These are phyloP conservation scores for Thoreauomyces humboldtii DNA, from an alignment of 192 early-diverging fungal genomes.

Conservation along the genomic window DNA sequence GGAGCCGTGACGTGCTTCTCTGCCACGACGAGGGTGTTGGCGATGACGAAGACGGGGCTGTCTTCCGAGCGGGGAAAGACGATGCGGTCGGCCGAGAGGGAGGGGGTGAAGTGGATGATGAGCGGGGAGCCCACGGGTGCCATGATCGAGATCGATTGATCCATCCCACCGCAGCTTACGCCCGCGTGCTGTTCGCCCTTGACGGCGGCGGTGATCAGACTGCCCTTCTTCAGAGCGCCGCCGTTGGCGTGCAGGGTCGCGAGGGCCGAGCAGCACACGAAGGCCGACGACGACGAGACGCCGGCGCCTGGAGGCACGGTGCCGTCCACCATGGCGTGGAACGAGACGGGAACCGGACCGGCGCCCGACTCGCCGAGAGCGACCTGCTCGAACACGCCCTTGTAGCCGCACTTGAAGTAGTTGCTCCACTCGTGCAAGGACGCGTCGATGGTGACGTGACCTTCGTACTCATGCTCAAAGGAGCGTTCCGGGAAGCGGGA, in stretches of 20 bases:
- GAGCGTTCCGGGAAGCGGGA: slow-evolving; percentile 49
- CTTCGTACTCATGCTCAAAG: slow-evolving; percentile 51
- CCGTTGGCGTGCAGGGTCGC: slow-evolving; percentile 61
- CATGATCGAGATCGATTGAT: slow-evolving; percentile 87
- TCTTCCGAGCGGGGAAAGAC: slow-evolving; percentile 55
- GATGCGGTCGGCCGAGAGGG: slow-evolving; percentile 57
- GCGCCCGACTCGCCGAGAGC: slow-evolving; percentile 29
- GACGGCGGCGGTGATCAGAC: slow-evolving; percentile 74
- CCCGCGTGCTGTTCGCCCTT: slow-evolving; percentile 77
- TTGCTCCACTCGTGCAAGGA: slow-evolving; percentile 77
- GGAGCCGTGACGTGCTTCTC: slow-evolving; percentile 88
- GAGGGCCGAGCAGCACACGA: slow-evolving; percentile 75
- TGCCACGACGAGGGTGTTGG: slow-evolving; percentile 79
- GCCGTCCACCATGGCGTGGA: slow-evolving; percentile 73
- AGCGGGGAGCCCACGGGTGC: slow-evolving; percentile 64
- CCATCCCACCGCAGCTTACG: slow-evolving; percentile 77
- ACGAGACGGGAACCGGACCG: slow-evolving; percentile 44
- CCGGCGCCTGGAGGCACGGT: slow-evolving; percentile 80
- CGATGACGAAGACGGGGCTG: slow-evolving; percentile 76
- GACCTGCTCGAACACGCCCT: slow-evolving; percentile 62
- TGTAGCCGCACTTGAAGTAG: slow-evolving; percentile 92
- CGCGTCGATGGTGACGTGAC: slow-evolving; percentile 68
- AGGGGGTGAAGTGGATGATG: slow-evolving; percentile 82
- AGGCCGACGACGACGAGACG: slow-evolving; percentile 81
- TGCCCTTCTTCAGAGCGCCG: slow-evolving; percentile 39